These are phyloP conservation scores for Eucalyptus tenuipes DNA, from an alignment of 345 rosid genomes.

Conservation along the genomic window DNA sequence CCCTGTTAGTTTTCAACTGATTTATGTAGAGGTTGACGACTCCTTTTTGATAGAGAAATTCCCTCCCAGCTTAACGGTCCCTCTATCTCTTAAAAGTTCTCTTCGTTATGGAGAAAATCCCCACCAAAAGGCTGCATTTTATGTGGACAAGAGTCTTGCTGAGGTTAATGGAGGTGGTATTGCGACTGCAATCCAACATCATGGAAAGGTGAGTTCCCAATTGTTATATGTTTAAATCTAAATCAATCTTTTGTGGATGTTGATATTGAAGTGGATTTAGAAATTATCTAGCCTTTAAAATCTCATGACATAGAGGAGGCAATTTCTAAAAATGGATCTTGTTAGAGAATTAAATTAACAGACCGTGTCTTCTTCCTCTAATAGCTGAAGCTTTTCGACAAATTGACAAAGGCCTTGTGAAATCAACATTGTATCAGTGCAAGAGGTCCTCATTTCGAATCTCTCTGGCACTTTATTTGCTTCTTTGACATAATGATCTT, in stretches of 20 bases:
- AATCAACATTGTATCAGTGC: no score
- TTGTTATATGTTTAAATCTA: neutral
- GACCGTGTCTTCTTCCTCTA: no score
- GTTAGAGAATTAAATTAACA: no score
- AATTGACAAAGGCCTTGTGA: neutral
- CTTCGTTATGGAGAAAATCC: conserved; percentile 29
- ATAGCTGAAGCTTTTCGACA: no score
- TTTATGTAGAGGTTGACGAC: neutral
- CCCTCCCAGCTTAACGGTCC: conserved; percentile 75
- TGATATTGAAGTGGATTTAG: neutral
- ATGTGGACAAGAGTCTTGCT: conserved; percentile 66
- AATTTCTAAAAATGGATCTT: neutral
- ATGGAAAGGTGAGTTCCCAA: conserved; percentile 63
- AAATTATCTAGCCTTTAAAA: neutral
- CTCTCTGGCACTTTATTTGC: neutral
- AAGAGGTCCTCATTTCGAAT: neutral
- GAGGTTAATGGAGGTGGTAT: conserved; percentile 94
- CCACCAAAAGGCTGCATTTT: conserved; percentile 91
- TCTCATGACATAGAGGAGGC: neutral
- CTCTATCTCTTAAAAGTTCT: conserved; percentile 10
- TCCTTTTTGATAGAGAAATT: conserved; percentile 48
- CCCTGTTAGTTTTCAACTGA: neutral
- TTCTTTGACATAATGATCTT: neutral
- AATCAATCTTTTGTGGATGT: neutral
- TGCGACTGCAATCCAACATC: conserved; percentile 89